Evolutionary conservation across 345 rosid genomes (phyloP).

Genomic region (Erucastrum elatum): DNA sequence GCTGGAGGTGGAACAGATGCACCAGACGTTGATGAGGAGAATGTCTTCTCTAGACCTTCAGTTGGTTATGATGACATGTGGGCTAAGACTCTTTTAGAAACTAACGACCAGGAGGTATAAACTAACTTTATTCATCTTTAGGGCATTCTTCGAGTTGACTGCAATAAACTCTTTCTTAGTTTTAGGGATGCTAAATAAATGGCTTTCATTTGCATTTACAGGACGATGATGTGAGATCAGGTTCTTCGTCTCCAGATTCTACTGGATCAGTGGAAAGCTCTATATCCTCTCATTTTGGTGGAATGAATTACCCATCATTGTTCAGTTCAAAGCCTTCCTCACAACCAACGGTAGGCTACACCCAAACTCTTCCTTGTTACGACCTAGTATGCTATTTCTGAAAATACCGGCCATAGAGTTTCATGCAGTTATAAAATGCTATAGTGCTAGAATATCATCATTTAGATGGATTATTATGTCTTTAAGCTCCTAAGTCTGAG

Average conservation of each 20-base stretch:
- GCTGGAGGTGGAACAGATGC: conserved; percentile 99
- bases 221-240: conserved; percentile 97
- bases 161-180: conserved; percentile 1
- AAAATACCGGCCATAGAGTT: conserved; percentile 8
- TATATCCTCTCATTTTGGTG: conserved; percentile 97
- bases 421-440: conserved; percentile 3
- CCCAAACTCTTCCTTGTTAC: conserved; percentile 18
- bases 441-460: conserved; percentile 5
- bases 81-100: conserved; percentile 94
- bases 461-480: not conserved
- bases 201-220: conserved; percentile 38
- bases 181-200: conserved; percentile 16
- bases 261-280: conserved; percentile 94
- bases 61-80: conserved; percentile 99
- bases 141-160: not conserved
- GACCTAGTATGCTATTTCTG: conserved; percentile 10
- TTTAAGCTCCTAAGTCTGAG: not conserved
- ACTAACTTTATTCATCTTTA: conserved; percentile 3
- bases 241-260: conserved; percentile 95
- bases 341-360: conserved; percentile 56
- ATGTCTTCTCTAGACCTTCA: conserved; percentile 77
- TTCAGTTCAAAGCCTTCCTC: conserved; percentile 88
- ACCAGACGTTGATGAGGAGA: conserved; percentile 98
- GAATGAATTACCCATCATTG: conserved; percentile 93
- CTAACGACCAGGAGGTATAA: conserved; percentile 77